A percentile compares a stretch with the other conserved stretches of the same genome.
phyloP scores from a whole-genome alignment of 768 basidiomycete species.

The Auricularia heimuer region DNA sequence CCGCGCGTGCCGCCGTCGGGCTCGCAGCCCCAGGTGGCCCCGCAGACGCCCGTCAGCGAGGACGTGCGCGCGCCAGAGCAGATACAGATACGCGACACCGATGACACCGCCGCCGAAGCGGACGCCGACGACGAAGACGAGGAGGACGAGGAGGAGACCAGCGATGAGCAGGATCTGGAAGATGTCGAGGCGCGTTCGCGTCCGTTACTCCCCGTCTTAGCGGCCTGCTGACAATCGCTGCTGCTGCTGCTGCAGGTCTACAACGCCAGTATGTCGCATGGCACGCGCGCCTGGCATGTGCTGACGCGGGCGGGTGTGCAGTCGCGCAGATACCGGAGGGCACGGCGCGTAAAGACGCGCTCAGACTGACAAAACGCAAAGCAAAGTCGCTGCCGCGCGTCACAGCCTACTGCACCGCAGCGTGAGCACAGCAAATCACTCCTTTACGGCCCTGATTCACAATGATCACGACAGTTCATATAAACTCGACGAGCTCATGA shows the following conservation, averaged over 20 bases:
- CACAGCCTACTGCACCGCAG: slow-evolving; percentile 93
- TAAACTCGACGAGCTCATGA: slow-evolving; percentile 76
- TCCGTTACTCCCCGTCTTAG: not conserved
- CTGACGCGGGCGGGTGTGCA: slow-evolving; percentile 28
- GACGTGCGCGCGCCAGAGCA: slow-evolving; percentile 40
- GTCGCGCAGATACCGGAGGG: slow-evolving; percentile 90
- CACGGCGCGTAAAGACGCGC: slow-evolving; percentile 83
- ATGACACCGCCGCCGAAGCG: slow-evolving; percentile 54
- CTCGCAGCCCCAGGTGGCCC: slow-evolving; percentile 14
- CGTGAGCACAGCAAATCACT: slow-evolving; percentile 34
- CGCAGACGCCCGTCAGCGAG: slow-evolving; percentile 23
- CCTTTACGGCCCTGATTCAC: not conserved
- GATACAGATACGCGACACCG: too few species aligned
- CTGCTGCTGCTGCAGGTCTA: slow-evolving; percentile 50
- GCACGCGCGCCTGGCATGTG: not conserved
- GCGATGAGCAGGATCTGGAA: slow-evolving; percentile 31
- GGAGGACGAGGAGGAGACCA: slow-evolving; percentile 32
- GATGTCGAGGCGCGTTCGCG: slow-evolving; percentile 45
- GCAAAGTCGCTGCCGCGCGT: slow-evolving; percentile 85
- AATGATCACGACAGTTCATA: slow-evolving; percentile 53
- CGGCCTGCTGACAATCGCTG: not conserved
- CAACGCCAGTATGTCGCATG: slow-evolving; percentile 26
- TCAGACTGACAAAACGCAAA: slow-evolving; percentile 87
- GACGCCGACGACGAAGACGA: slow-evolving; percentile 53
- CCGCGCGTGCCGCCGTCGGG: slow-evolving; percentile 16